Evolutionary conservation across 2,329 filamentous ascomycete species (phyloP), one percentile per base, ranked within the genome.

Genomic region (Colletotrichum sp.): DNA sequence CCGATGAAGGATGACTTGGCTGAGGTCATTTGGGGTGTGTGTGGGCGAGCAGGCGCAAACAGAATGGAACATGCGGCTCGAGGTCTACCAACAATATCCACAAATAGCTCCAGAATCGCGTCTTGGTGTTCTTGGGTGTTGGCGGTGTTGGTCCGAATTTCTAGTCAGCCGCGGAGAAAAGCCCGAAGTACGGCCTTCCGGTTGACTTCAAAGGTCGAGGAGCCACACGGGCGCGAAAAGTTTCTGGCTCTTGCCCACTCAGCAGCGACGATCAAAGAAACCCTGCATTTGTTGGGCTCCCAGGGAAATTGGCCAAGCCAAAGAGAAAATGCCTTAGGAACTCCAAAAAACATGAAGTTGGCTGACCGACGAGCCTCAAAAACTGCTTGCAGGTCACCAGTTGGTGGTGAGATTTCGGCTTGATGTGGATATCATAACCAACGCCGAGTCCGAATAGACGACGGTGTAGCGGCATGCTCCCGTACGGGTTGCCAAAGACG

Each of bases 1-100:
- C 28, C 30, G 24, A n/a, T 48, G 36, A 48, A 73, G 43, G 73
- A 66, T 38, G 70, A 66, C 73, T 76, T 76, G 73, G 73, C 73
- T 76, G 73, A 76, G 73, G 73, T 76, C 73, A 76, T 76, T 7
- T 13, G 58, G 43, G 12, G 21, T 1, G 7, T 26, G 60, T 15
- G 52, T 15, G 64, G 58, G 8, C 30, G 70, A 26, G 30, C 32
- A 30, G 24, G 48, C 48, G 15, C 60, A 28, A 48, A 36, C 16
- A 24, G 34, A 21, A 73, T 55, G 58, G 70, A 43, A 48, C 21
- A 71, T 65, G 70, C 43, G 21, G 64, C 64, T 68, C 48, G 64
- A 43, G 28, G 34, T 43, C 18, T n/a, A 60, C 32, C 43, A 62
- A 58, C 64, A 26, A 38, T 64, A 75, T 60, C 58, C 70, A 76